These are phyloP conservation scores for Limtongia smithiae DNA, from an alignment of 805 yeast species.

Conservation along the genomic window DNA sequence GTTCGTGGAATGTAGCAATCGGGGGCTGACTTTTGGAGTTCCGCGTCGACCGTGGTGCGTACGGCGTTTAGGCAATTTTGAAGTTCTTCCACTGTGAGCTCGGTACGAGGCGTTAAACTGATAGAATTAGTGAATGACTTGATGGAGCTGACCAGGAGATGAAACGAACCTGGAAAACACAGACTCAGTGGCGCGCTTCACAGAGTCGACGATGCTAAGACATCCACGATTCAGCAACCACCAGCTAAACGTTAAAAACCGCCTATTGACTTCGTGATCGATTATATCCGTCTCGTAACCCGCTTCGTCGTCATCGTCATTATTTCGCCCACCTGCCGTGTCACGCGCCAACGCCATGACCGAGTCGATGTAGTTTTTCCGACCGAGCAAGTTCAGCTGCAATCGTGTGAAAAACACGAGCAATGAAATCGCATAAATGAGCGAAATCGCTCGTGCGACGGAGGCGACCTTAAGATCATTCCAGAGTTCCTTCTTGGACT, in stretches of 20 bases:
- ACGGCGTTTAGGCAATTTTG: constrained; percentile 43
- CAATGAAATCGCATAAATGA: constrained; percentile 64
- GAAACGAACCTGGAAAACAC: constrained; percentile 46
- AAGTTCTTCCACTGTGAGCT: constrained; percentile 61
- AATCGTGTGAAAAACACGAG: constrained; percentile 75
- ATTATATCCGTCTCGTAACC: constrained; percentile 23
- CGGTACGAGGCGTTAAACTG: constrained; percentile 57
- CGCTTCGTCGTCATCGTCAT: constrained; percentile 32
- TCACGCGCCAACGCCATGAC: constrained; percentile 41
- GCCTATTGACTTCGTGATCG: constrained; percentile 54
- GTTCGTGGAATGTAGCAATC: too few relatives aligned
- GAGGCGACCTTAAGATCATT: constrained; percentile 71
- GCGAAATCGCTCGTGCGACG: constrained; percentile 66
- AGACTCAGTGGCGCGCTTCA: constrained; percentile 54
- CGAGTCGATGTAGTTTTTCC: constrained; percentile 77
- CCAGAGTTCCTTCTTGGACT: constrained; percentile 74
- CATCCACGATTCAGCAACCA: constrained; percentile 90
- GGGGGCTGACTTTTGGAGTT: constrained; percentile 2
- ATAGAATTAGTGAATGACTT: neutral
- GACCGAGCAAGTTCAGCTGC: constrained; percentile 83
- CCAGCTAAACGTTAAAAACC: constrained; percentile 85
- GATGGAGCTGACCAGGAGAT: neutral
- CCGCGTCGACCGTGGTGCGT: constrained; percentile 31
- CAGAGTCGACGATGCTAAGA: constrained; percentile 51
- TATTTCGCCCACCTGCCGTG: constrained; percentile 18